Conservation (phyloP, 2,329 filamentous ascomycete genomes). For the Fusarium nanum region DNA sequence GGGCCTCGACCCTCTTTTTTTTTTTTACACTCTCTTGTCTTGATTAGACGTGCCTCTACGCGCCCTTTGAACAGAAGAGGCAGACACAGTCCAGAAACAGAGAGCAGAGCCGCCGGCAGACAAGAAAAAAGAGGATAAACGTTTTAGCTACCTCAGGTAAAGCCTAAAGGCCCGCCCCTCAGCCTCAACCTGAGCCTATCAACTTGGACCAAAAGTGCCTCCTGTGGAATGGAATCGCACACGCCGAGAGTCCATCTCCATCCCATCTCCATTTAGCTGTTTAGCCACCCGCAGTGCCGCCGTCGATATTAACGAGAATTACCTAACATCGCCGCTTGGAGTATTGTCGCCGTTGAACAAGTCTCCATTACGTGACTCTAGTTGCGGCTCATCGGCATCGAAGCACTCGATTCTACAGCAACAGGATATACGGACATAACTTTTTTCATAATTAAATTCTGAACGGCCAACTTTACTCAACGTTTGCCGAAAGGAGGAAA, state of each 20-base stretch:
- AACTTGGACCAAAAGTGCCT: conserved; percentile 17
- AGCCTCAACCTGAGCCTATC: conserved; percentile 20
- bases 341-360: conserved; percentile 19
- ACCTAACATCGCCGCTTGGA: conserved; percentile 39
- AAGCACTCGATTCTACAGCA: conserved; percentile 6
- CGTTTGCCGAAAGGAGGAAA: background rate
- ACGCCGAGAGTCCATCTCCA: conserved; percentile 18
- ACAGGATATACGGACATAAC: background rate
- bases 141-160: conserved; percentile 23
- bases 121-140: conserved; percentile 14
- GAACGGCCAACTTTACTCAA: background rate
- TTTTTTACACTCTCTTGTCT: conserved; percentile 11
- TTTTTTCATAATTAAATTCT: conserved; percentile 16
- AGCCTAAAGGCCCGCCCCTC: conserved; percentile 25
- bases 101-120: conserved; percentile 23
- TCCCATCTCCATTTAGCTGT: conserved; percentile 10
- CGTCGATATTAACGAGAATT: conserved; percentile 22
- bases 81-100: background rate
- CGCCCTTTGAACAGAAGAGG: conserved; percentile 3
- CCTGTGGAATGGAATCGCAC: conserved; percentile 42
- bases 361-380: conserved; percentile 10
- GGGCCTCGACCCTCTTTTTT: conserved; percentile 21
- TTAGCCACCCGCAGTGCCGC: conserved; percentile 37
- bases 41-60: background rate
- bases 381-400: conserved; percentile 18